Base-by-base conservation (phyloP, 2,329 filamentous ascomycete genomes). In the Cordyceps farinosa region DNA sequence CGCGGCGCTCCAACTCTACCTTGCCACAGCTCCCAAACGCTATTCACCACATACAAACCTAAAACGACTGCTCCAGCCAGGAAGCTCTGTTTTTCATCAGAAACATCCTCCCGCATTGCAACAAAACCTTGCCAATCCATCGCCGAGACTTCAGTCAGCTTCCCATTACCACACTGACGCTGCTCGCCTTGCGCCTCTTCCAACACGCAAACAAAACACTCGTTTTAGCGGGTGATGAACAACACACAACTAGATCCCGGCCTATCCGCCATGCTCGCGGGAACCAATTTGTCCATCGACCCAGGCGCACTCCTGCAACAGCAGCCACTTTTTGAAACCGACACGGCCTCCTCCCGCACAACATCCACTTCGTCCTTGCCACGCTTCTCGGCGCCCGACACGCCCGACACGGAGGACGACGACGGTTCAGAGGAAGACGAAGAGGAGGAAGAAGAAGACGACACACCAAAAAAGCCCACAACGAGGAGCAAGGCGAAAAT, bases 261-360 rank as follows among this genome's bases (percentile, higher is more conserved):
- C 51, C 51, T 61, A 17, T 61, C 59, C 32, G 59, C 59, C 51
- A 61, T 61, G 59, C 51, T 61, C 22, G 50, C 52, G 10, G 51
- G 42, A 15, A 38, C 42, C 50, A 55, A 55, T 30, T 11, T 61
- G 6, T 52, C 59, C 51, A 61, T 61, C 32, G 50, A 61, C 8
- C 59, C 59, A 9, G 50, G 40, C n/a, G 50, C 59, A 9, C 59
- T 61, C 40, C 8, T 47, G n/a, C 59, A 52, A 10, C 50, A 53
- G 13, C 40, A 30, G 11, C 48, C 36, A 17, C 36, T 42, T 34
- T 47, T 47, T 42, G 59, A 61, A 34, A 13, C n/a, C 13, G 59
- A 61, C 51, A 55, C 50, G 29, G 45, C 50, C n/a, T 61, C 59
- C 30, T 55, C 50, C n/a, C 58, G 58, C 30, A 61, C 58, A 40